Base-by-base conservation (phyloP, 2,329 filamentous ascomycete genomes). In the Trichoderma sp. region DNA sequence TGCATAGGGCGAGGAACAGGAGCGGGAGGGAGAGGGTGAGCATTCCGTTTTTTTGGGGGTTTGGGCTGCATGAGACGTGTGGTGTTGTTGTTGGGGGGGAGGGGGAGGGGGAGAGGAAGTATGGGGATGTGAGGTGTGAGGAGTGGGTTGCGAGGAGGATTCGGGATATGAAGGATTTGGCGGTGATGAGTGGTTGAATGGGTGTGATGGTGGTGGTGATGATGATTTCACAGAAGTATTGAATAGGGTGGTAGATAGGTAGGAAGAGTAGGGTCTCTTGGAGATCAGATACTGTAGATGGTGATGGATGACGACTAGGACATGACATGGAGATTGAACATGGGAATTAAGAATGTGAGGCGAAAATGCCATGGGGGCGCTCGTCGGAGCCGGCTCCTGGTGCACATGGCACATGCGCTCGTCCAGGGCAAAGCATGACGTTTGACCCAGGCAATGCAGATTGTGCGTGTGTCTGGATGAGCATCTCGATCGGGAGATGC, bases 21-120 rank as follows among this genome's bases (percentile, higher is more conserved):
- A 76, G 74, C 7, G 74, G 71, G 0, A 70, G 72, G 19, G 78
- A 80, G 64, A 72, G 80, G 12, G 75, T 81, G 62, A 80, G 77
- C 51, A 78, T 82, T 28, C 78, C 81, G 0, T 82, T 82, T 58
- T 83, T 83, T 71, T 82, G 82, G 64, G 77, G 77, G 1, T 78
- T 78, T 61, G 74, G 73, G 14, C 68, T 75, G 19, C 74, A 79
- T 52, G 78, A 80, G 72, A 80, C 74, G 67, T 80, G 77, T 41
- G 74, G 70, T 3, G 78, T 80, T 21, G 65, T 80, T 41, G 68
- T 79, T 3, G 72, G 74, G 55, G 72, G 67, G 65, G 73, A 69
- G 50, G 72, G 67, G 65, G 73, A 69, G 50, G 72, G 67, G 66
- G 73, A 68, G 48, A 77, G 74, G 67, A 79, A 74, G 67, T 80